A percentile compares a stretch with the other conserved stretches of the same genome.
These are phyloP conservation scores for Auricularia sp. DNA, from an alignment of 768 basidiomycete species.

Conservation along the genomic window DNA sequence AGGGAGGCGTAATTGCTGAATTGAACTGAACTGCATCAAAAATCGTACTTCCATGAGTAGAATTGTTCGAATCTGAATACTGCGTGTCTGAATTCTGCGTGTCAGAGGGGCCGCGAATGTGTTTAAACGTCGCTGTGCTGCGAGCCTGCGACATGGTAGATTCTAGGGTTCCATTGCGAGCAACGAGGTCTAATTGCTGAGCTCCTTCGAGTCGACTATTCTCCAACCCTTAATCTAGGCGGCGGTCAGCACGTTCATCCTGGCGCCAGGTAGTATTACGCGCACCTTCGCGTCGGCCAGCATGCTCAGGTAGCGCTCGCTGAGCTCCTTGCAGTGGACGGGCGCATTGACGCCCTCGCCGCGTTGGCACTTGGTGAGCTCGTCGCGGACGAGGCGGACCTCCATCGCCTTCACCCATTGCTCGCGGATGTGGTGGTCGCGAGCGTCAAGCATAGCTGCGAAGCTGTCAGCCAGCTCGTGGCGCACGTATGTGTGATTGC, in stretches of 20 bases:
- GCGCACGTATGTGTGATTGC: not conserved
- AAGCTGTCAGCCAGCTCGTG: not conserved
- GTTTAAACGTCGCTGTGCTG: too few species aligned
- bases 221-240: slow-evolving; percentile 65
- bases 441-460: slow-evolving; percentile 20
- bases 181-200: not conserved
- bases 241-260: slow-evolving; percentile 6
- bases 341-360: slow-evolving; percentile 88
- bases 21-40: too few species aligned
- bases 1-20: too few species aligned
- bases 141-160: too few species aligned
- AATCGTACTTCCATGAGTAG: too few species aligned
- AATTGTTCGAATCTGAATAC: too few species aligned
- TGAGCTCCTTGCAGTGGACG: slow-evolving; percentile 78
- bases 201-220: not conserved
- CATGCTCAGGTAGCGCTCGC: slow-evolving; percentile 74
- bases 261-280: slow-evolving; percentile 9
- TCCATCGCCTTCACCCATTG: slow-evolving; percentile 96
- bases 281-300: slow-evolving; percentile 72
- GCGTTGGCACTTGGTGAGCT: slow-evolving; percentile 82
- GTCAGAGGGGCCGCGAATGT: too few species aligned
- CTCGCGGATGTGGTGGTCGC: slow-evolving; percentile 74
- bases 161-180: too few species aligned
- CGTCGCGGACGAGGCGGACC: slow-evolving; percentile 75
- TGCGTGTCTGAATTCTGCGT: too few species aligned